Percentiles rank a stretch among this genome's conserved stretches.
Conservation (phyloP, 257 asterid species). For the Handroanthus guayacan region DNA sequence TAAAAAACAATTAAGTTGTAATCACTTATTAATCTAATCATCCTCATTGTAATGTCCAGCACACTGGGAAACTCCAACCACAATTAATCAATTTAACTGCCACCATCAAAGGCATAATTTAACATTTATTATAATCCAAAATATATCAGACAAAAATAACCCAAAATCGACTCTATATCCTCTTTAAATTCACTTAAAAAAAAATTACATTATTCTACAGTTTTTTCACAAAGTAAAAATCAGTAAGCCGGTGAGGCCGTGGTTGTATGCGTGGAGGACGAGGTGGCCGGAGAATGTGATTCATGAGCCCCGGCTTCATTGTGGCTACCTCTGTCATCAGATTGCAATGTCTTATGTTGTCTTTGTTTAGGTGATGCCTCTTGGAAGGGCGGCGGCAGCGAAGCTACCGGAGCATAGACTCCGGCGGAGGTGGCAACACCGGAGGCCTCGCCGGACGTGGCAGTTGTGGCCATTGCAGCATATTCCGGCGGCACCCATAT, state of each 20-base stretch:
- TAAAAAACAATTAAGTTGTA: neutral
- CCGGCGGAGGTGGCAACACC: constrained; percentile 53
- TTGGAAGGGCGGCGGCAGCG: constrained; percentile 52
- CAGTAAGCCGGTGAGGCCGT: constrained; percentile 52
- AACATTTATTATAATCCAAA: constrained; percentile 23
- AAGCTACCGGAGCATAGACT: constrained; percentile 68
- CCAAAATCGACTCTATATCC: constrained; percentile 36
- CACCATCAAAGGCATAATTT: constrained; percentile 38
- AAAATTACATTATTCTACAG: constrained; percentile 32
- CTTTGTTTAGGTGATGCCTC: constrained; percentile 46
- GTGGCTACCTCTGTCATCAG: constrained; percentile 42
- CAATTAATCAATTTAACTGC: constrained; percentile 35
- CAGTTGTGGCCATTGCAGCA: constrained; percentile 44
- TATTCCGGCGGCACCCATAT: constrained; percentile 74
- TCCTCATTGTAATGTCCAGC: constrained; percentile 34
- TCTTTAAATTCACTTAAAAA: constrained; percentile 19
- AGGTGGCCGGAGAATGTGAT: constrained; percentile 59
- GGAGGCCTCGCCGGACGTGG: constrained; percentile 56
- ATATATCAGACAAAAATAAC: constrained; percentile 5
- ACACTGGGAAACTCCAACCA: constrained; percentile 41
- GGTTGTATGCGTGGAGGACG: constrained; percentile 63
- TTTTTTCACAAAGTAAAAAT: neutral
- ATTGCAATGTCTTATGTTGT: constrained; percentile 26
- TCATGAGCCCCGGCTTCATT: constrained; percentile 43
- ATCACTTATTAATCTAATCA: constrained; percentile 19